A percentile compares a stretch with the other conserved stretches of the same genome.
These are phyloP conservation scores for Ceratocystis destructans DNA, from an alignment of 2,329 filamentous ascomycete genomes.

Conservation along the genomic window DNA sequence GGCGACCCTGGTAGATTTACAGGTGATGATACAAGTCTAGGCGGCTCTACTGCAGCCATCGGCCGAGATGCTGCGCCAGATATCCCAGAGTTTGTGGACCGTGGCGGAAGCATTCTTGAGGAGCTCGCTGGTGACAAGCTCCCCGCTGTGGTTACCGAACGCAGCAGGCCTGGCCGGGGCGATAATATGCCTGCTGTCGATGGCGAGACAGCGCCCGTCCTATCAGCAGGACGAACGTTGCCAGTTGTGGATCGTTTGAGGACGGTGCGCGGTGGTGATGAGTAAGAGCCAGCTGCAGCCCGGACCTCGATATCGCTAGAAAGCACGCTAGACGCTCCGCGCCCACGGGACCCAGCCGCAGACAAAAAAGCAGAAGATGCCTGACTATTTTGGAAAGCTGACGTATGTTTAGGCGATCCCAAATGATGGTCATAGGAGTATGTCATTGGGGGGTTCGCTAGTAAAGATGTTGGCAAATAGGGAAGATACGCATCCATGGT, in stretches of 20 bases:
- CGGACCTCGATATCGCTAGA: neutral
- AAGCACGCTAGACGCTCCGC: neutral
- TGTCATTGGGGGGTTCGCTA: neutral
- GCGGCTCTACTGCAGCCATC: neutral
- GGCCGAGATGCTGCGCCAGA: no score
- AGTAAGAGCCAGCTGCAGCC: neutral
- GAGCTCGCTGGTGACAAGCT: neutral
- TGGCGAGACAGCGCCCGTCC: neutral
- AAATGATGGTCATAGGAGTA: neutral
- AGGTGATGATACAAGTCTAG: neutral
- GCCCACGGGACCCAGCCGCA: neutral
- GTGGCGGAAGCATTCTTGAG: neutral
- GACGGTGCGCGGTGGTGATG: neutral
- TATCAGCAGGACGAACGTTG: neutral
- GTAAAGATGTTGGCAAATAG: neutral
- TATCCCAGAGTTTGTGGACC: neutral
- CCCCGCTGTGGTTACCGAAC: neutral
- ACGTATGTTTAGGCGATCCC: neutral
- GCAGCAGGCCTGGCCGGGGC: neutral
- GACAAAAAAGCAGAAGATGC: neutral
- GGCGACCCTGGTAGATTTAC: neutral
- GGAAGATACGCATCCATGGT: neutral
- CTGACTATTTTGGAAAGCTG: neutral
- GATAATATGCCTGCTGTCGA: neutral
- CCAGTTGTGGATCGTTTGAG: neutral